Evolutionary conservation across 2,329 filamentous ascomycete species (phyloP).

Genomic region (Fusarium solani-melongenae): DNA sequence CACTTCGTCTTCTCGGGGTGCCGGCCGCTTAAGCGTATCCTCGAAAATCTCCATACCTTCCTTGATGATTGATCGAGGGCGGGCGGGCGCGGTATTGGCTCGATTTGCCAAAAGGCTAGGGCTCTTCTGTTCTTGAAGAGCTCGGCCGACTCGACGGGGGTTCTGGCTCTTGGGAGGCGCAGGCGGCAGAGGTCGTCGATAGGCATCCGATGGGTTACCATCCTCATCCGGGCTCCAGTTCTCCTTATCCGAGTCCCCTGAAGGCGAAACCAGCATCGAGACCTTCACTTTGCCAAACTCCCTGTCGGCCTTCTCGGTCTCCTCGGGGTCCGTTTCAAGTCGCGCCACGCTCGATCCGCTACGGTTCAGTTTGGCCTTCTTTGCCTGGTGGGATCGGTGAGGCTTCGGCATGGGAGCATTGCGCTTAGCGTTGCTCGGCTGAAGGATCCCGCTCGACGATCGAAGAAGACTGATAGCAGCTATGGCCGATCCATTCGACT

Average conservation of each 20-base stretch:
- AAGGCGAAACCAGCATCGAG: slow-evolving; percentile 51
- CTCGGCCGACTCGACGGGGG: slow-evolving; percentile 54
- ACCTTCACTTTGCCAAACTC: slow-evolving; percentile 52
- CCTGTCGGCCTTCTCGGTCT: slow-evolving; percentile 42
- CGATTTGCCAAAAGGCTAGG: slow-evolving; percentile 49
- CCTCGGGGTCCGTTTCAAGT: slow-evolving; percentile 59
- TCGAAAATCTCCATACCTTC: slow-evolving; percentile 64
- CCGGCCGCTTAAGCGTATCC: slow-evolving; percentile 52
- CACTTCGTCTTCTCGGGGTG: slow-evolving; percentile 67
- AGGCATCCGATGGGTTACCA: slow-evolving; percentile 49
- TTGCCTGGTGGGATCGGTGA: slow-evolving; percentile 54
- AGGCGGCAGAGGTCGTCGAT: slow-evolving; percentile 52
- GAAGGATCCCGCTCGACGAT: slow-evolving; percentile 68
- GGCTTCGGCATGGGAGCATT: slow-evolving; percentile 61
- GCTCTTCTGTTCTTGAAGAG: slow-evolving; percentile 54
- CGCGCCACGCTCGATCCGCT: slow-evolving; percentile 71
- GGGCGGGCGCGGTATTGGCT: slow-evolving; percentile 55
- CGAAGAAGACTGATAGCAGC: slow-evolving; percentile 85
- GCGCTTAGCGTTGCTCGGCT: slow-evolving; percentile 72
- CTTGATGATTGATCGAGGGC: slow-evolving; percentile 46
- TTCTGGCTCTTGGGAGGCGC: slow-evolving; percentile 46
- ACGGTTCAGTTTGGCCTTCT: slow-evolving; percentile 72
- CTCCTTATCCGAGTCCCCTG: slow-evolving; percentile 88
- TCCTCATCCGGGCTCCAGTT: slow-evolving; percentile 77
- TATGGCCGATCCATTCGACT: slow-evolving; percentile 81